These are phyloP conservation scores for Podospora pseudopauciseta DNA, from an alignment of 495 filamentous ascomycete species.

Conservation along the genomic window DNA sequence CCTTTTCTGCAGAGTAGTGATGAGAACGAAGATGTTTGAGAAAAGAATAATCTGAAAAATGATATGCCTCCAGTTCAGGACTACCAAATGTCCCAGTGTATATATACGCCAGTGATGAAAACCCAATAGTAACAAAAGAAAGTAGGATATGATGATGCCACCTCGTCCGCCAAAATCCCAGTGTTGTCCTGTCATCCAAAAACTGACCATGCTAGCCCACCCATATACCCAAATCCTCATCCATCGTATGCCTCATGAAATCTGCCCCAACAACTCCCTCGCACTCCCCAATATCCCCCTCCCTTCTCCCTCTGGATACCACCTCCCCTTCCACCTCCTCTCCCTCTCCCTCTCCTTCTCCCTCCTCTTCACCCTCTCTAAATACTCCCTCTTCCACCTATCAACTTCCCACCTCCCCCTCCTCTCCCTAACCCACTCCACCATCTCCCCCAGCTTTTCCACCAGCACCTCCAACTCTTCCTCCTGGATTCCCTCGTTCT, in stretches of 20 bases:
- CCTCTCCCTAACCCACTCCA: not conserved
- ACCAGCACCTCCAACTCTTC: not conserved
- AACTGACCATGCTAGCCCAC: not conserved
- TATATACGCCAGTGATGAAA: no score
- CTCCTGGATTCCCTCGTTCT: not conserved
- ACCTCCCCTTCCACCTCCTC: not conserved
- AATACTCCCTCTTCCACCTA: not conserved
- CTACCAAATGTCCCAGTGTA: no score
- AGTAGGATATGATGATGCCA: not conserved
- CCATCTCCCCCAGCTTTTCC: not conserved
- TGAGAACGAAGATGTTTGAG: no score
- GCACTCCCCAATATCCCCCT: not conserved
- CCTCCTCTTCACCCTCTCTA: conserved; percentile 11
- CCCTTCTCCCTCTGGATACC: no score
- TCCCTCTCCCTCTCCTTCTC: conserved; percentile 28
- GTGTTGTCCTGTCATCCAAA: conserved; percentile 6
- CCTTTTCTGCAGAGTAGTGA: no score
- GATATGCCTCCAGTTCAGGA: no score
- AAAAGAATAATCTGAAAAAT: no score
- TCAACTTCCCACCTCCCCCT: not conserved
- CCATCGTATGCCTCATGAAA: not conserved
- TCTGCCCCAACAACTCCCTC: not conserved
- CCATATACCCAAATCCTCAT: not conserved
- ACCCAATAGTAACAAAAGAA: not conserved
- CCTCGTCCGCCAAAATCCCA: not conserved